Percentiles rank a stretch among this genome's conserved stretches.
phyloP scores from a whole-genome alignment of 169 alveolate genomes.

The Neospora caninum region DNA sequence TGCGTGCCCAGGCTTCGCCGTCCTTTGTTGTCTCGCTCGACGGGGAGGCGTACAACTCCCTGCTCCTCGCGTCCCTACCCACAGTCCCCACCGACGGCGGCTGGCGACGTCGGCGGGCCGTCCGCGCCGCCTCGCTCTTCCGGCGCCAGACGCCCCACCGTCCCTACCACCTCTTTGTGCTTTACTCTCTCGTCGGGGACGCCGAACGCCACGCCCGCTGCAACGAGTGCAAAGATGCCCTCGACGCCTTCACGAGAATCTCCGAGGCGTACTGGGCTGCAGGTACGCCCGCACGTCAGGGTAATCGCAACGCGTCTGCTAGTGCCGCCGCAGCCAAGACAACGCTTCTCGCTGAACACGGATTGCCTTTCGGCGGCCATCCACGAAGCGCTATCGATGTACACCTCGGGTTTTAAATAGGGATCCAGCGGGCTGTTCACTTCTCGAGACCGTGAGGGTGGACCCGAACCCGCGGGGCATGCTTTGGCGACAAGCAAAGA shows the following conservation, averaged over 20 bases:
- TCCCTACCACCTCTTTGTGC: conserved; percentile 34
- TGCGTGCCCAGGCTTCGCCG: neutral
- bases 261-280: conserved; percentile 15
- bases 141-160: neutral
- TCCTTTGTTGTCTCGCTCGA: neutral
- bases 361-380: too few relatives aligned
- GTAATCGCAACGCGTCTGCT: too few relatives aligned
- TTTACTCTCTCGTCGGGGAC: neutral
- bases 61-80: conserved; percentile 10
- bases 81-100: neutral
- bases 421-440: too few relatives aligned
- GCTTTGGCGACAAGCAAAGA: too few relatives aligned
- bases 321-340: too few relatives aligned
- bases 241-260: conserved; percentile 24
- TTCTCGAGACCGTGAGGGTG: too few relatives aligned
- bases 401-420: too few relatives aligned
- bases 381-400: too few relatives aligned
- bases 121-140: neutral
- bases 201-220: neutral
- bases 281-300: neutral
- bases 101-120: neutral
- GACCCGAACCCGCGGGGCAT: too few relatives aligned
- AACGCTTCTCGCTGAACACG: too few relatives aligned
- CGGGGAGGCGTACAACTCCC: neutral
- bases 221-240: conserved; percentile 22